These are phyloP conservation scores for Kodamaea suecica DNA, from an alignment of 1,139 yeast genomes.

Conservation along the genomic window DNA sequence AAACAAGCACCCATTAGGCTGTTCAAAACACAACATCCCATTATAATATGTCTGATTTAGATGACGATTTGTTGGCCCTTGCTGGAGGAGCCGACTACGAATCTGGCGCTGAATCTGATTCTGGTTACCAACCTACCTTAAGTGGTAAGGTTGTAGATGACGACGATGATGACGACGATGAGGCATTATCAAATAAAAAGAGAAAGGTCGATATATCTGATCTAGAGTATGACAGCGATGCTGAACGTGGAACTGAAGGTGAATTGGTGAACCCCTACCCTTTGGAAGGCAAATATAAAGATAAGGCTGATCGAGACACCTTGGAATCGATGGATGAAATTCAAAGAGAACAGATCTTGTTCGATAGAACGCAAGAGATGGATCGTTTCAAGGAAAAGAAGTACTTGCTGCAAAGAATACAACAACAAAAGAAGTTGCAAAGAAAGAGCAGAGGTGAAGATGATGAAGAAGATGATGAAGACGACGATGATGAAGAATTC, in stretches of 20 bases:
- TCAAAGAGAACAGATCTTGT: conserved; percentile 83
- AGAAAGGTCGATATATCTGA: conserved; percentile 11
- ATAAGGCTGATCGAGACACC: conserved; percentile 68
- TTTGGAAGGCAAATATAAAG: conserved; percentile 83
- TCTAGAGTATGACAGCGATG: conserved; percentile 29
- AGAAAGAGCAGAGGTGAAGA: conserved; percentile 36
- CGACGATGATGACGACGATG: conserved; percentile 23
- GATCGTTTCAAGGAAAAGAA: conserved; percentile 81
- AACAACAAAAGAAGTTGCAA: conserved; percentile 36
- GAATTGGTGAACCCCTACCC: conserved; percentile 78
- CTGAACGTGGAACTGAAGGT: conserved; percentile 18
- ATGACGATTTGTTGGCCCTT: conserved; percentile 85
- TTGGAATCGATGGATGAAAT: conserved; percentile 83
- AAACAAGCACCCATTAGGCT: too few relatives aligned
- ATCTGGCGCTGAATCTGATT: conserved; percentile 30
- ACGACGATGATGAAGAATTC: conserved; percentile 28
- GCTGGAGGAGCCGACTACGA: conserved; percentile 65
- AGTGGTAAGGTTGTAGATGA: conserved; percentile 17
- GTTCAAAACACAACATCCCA: neutral
- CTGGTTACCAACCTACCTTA: conserved; percentile 22
- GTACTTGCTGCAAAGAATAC: conserved; percentile 77
- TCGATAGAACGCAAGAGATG: conserved; percentile 90
- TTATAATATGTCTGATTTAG: conserved; percentile 55
- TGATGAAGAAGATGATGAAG: conserved; percentile 18
- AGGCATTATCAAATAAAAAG: conserved; percentile 16